Base-by-base conservation (phyloP, 1,284 basidiomycete species). In the Sporisorium graminicola region DNA sequence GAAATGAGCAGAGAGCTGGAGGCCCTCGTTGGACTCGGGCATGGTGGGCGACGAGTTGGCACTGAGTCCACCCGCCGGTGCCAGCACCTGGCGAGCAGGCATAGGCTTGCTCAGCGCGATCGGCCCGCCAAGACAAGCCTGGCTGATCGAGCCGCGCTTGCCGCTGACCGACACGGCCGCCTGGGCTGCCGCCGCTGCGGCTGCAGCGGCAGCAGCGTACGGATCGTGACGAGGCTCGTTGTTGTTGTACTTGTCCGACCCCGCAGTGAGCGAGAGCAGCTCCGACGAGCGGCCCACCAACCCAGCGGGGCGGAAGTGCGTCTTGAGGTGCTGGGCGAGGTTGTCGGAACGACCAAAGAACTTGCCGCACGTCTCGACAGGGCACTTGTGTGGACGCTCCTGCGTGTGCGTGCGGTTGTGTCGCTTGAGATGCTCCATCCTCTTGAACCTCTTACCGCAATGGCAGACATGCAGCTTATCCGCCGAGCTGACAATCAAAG, bases 341-440 rank as follows among this genome's bases (percentile, higher is more conserved):
- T 85, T 85, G 61, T 85, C 84, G 13, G 82, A 80, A 12, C 84
- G 74, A 24, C 83, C 82, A 50, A 85, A 85, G 61, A 67, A 77
- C 66, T 85, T 85, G 44, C 78, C 74, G 58, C 84, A 85, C n/a
- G 79, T 75, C 35, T 79, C 77, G 24, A 81, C 72, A n/a, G 83
- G 79, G 59, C 84, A 85, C 58, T 72, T 68, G 74, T 81, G 81
- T 5, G 84, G 83, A 20, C 80, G 78, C 54, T 85, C 84, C 55
- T 85, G 80, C 0, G 84, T 85, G 60, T 85, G 84, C 7, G 81
- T 82, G 47, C 82, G 82, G 53, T 77, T 79, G 78, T 85, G 84
- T n/a, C 84, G 79, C 73, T 85, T 85, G 54, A 85, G 78, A 37
- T 85, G 84, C 65, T 85, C 84, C 72, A 84, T 77, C 27, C 84